phyloP scores from a whole-genome alignment of 345 rosid species.

The Lenwebbia sp. region DNA sequence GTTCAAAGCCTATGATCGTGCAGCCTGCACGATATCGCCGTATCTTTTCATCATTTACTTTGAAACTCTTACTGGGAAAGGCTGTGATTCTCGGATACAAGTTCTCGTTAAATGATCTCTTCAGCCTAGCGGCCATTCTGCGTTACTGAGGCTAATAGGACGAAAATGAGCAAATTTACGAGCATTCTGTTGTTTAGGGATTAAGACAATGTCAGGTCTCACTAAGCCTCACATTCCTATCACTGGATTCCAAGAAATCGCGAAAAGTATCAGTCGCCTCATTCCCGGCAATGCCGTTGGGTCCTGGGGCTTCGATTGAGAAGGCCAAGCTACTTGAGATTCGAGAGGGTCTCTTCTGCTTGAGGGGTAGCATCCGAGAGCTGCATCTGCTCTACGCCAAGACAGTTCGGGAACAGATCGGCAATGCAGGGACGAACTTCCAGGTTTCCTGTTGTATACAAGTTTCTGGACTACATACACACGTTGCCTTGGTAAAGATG shows the following conservation, averaged over 20 bases:
- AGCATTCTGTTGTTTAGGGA: not conserved
- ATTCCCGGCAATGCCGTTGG: not conserved
- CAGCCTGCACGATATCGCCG: not conserved
- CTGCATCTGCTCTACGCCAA: not conserved
- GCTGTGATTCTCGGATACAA: not conserved
- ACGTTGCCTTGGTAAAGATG: not conserved
- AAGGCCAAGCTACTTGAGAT: not conserved
- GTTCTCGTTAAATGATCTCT: not conserved
- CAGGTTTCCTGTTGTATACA: not conserved
- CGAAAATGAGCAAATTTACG: not conserved
- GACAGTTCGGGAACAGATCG: not conserved
- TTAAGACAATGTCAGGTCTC: not conserved
- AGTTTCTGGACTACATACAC: not conserved
- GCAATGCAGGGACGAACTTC: not conserved
- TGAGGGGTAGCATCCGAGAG: not conserved
- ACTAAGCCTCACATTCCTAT: not conserved
- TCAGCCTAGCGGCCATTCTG: not conserved
- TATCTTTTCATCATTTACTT: not conserved
- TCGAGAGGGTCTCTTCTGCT: not conserved
- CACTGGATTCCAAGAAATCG: not conserved
- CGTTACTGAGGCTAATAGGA: not conserved
- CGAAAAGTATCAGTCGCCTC: not conserved
- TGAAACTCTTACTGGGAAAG: not conserved
- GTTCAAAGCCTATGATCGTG: not conserved
- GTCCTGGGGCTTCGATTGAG: not conserved